A percentile compares a stretch with the other conserved stretches of the same genome.
Evolutionary conservation across 306 rosid species (phyloP).

Genomic region (Senna siamea): DNA sequence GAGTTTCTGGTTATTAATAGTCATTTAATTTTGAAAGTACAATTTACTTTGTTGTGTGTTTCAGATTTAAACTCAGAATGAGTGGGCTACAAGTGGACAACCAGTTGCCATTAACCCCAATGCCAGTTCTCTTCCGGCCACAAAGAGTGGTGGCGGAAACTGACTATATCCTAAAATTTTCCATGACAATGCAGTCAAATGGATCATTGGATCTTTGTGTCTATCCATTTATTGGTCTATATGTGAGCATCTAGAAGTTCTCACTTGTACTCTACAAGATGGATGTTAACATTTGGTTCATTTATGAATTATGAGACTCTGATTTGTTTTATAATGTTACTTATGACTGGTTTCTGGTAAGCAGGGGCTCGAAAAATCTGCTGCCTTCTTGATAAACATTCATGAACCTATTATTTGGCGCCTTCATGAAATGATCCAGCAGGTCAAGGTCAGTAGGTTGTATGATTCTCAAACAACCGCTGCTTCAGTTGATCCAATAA

Average conservation of each 20-base stretch:
- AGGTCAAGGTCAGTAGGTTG: conserved; percentile 78
- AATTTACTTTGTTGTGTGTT: conserved; percentile 25
- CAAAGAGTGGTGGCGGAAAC: conserved; percentile 77
- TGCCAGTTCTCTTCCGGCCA: conserved; percentile 96
- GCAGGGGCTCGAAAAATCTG: conserved; percentile 87
- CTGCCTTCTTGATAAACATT: conserved; percentile 86
- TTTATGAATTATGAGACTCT: conserved; percentile 23
- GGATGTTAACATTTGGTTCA: neutral
- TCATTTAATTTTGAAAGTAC: conserved; percentile 37
- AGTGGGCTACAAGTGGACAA: conserved; percentile 86
- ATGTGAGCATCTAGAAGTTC: conserved; percentile 57
- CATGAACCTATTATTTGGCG: conserved; percentile 99
- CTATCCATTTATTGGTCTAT: conserved; percentile 91
- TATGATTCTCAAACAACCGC: conserved; percentile 80
- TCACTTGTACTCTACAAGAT: conserved; percentile 16
- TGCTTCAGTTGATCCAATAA: conserved; percentile 88
- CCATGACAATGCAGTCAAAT: conserved; percentile 83
- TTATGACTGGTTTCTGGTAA: conserved; percentile 35
- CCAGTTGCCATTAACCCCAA: conserved; percentile 94
- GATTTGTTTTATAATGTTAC: conserved; percentile 26
- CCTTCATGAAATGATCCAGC: conserved; percentile 94
- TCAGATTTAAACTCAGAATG: conserved; percentile 87
- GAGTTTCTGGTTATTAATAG: conserved; percentile 13
- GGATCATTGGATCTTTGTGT: conserved; percentile 89
- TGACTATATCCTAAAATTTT: conserved; percentile 84